Base-by-base conservation (phyloP, 1,139 yeast genomes). In the Pneumocystis sp. region DNA sequence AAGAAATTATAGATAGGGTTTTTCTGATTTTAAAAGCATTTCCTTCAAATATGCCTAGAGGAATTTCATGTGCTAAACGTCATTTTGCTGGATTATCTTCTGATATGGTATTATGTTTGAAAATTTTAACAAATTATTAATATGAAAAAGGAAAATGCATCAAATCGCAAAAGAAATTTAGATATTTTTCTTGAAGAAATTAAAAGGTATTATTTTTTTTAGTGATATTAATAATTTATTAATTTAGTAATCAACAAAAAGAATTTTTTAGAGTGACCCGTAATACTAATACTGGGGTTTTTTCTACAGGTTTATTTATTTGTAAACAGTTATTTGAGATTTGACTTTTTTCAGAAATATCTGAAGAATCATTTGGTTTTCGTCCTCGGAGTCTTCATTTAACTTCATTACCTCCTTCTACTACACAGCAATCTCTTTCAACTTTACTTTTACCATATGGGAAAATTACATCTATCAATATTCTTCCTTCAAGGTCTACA, bases 111-210 rank as follows among this genome's bases (percentile, higher is more conserved):
- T 39, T 39, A n/a, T n/a, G 15, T 12, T 39, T 39, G n/a, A 59
- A 35, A n/a, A 10, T 25, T 59, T 42, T 39, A 59, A 15, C 10
- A 59, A 59, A 29, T 31, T 21, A 59, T 21, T 59, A 3, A 19
- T 31, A 12, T 15, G 61, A 2, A 2, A 31, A 59, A 59, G 61
- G 45, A 39, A 39, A 29, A 15, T 39, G 40, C 12, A 59, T 59
- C 19, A 19, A 39, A 17, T 59, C 31, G 45, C 1, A 59, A 59
- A 31, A 59, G 61, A n/a, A 59, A 59, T 31, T 42, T 59, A 31
- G 40, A 59, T 59, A 39, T 7, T 12, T 59, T 59, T 31, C 61
- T 59, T 59, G 61, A 59, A 21, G 61, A 59, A 8, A 59, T 59
- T 42, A 59, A 59, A 42, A 39, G 61, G 61, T 59, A 31, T 59